Base-by-base conservation (phyloP, 75 land plant species). In the Pinus taeda region DNA sequence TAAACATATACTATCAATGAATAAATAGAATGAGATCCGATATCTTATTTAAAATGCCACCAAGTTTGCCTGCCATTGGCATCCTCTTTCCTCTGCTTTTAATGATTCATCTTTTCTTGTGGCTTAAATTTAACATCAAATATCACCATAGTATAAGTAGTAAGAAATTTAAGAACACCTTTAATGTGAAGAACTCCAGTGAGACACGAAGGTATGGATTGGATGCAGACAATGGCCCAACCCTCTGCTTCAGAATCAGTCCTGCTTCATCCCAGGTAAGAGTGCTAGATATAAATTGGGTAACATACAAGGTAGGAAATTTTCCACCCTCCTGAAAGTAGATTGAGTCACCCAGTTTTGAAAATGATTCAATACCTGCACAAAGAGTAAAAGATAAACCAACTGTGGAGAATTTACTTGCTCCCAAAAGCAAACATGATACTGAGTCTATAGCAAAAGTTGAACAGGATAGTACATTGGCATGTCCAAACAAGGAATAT, bases 311-410 rank as follows among this genome's bases (percentile, higher is more conserved):
- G 2, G 58, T 81, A 7, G 92, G 90, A 61, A 49, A 69, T 18
- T 57, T 57, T 39, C 83, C 88, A 57, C 77, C 83, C 71, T 87
- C 92, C 79, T 92, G 89, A 73, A 94, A 96, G 79, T 96, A 96
- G 49, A 96, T 96, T 17, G 99, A 97, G 84, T 97, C 98, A 36
- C 99, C 98, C 75, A 97, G 78, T 77, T 97, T 97, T 55, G 99
- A 95, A 71, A 97, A 97, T 57, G 99, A 97, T 61, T 97, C 99
- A 76, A 97, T 94, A 60, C 87, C 99, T 96, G 76, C 42, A 88
- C 56, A 39, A 73, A n/a, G 12, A 75, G 45, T 15, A 4, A 39
- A 39, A 39, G 42, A 39, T 39, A 39, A 39, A 39, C 42, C 99
- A 39, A 39, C 6, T 39, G 5, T 39, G 42, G 5, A 39, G 42